Percentiles rank a stretch among this genome's conserved stretches.
Evolutionary conservation across 2,329 filamentous ascomycete species (phyloP).

Genomic region (Ophiostoma sp.): DNA sequence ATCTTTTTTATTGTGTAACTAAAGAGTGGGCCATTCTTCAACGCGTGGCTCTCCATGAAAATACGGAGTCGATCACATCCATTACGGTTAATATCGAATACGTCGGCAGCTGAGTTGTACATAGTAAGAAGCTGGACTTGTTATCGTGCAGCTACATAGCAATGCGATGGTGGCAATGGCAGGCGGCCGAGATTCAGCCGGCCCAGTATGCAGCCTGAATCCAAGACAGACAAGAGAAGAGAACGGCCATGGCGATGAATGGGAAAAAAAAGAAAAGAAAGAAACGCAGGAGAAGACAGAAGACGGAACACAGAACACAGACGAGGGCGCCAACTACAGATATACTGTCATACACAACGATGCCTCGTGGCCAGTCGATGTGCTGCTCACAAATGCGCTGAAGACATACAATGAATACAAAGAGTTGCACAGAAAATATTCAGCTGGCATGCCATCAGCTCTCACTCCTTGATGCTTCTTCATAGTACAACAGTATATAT

Average conservation of each 20-base stretch:
- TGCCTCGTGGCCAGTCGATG: neutral
- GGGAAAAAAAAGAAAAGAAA: too few relatives aligned
- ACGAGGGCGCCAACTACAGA: neutral
- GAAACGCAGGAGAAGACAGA: neutral
- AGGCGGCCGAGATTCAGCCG: neutral
- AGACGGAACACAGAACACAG: too few relatives aligned
- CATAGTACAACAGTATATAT: neutral
- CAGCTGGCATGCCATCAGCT: neutral
- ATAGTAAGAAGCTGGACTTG: neutral
- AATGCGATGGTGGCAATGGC: neutral
- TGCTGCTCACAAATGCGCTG: neutral
- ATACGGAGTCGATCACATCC: neutral
- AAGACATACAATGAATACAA: too few relatives aligned
- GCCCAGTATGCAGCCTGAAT: too few relatives aligned
- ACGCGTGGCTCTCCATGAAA: neutral
- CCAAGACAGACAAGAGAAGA: neutral
- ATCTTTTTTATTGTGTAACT: too few relatives aligned
- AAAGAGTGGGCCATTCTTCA: slow-evolving; percentile 1
- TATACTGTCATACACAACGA: neutral
- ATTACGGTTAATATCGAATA: neutral
- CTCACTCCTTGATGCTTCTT: neutral
- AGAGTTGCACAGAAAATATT: neutral
- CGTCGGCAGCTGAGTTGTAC: neutral
- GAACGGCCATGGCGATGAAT: neutral
- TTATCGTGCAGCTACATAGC: neutral